A percentile compares a stretch with the other conserved stretches of the same genome.
Evolutionary conservation across 805 yeast genomes (phyloP).

Genomic region (Metschnikowia gelsemii): DNA sequence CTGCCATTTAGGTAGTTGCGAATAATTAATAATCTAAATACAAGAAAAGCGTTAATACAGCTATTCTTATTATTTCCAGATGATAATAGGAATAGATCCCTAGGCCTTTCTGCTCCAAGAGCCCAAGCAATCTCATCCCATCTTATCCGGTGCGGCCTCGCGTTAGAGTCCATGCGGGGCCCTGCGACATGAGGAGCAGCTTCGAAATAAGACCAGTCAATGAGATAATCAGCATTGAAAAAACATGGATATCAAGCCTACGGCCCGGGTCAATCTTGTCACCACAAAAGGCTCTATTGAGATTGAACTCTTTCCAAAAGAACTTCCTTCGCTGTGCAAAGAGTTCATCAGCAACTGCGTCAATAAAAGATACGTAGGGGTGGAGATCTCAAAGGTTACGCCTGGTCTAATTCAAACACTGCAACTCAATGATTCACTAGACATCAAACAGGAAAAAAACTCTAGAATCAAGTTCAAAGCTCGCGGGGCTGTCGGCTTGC

Average conservation of each 20-base stretch:
- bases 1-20: too few relatives aligned
- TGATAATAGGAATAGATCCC: too few relatives aligned
- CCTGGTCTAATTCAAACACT: slow-evolving; percentile 24
- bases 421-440: slow-evolving; percentile 9
- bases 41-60: too few relatives aligned
- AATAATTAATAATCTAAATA: too few relatives aligned
- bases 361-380: slow-evolving; percentile 41
- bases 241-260: slow-evolving; percentile 52
- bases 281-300: slow-evolving; percentile 61
- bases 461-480: slow-evolving; percentile 49
- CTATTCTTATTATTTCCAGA: too few relatives aligned
- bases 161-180: too few relatives aligned
- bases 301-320: slow-evolving; percentile 69
- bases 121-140: too few relatives aligned
- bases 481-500: slow-evolving; percentile 57
- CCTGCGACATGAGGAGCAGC: too few relatives aligned
- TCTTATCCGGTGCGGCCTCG: too few relatives aligned
- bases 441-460: slow-evolving; percentile 45
- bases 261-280: slow-evolving; percentile 54
- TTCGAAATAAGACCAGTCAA: too few relatives aligned
- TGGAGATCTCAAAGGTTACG: slow-evolving; percentile 42
- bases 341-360: slow-evolving; percentile 51
- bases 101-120: too few relatives aligned
- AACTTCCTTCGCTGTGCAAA: slow-evolving; percentile 50
- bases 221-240: too few relatives aligned